phyloP scores from a whole-genome alignment of 176 grass and related monocot genomes.

The Eragrostis curvula region DNA sequence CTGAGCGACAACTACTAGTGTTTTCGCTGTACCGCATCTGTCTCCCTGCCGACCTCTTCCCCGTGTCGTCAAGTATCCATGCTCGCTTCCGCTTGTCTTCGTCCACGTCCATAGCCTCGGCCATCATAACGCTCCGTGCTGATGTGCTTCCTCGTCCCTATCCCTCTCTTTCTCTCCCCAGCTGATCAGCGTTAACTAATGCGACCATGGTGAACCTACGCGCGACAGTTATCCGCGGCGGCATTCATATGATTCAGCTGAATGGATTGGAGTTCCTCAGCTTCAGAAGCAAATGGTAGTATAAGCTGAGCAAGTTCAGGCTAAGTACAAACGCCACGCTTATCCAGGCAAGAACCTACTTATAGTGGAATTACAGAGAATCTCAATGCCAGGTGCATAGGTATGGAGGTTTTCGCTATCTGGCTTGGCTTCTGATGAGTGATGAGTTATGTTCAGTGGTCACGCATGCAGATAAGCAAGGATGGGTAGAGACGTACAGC shows the following conservation, averaged over 20 bases:
- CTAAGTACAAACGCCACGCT: background rate
- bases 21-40: slow-evolving; percentile 41
- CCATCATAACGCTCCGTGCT: slow-evolving; percentile 36
- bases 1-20: slow-evolving; percentile 45
- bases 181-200: too few relatives aligned
- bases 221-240: background rate
- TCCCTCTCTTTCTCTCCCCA: background rate
- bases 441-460: background rate
- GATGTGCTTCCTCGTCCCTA: background rate
- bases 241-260: background rate
- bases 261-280: background rate
- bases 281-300: background rate
- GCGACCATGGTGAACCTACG: too few relatives aligned
- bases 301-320: too few relatives aligned
- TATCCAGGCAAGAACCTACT: background rate
- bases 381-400: background rate
- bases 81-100: slow-evolving; percentile 51
- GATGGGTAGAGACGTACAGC: slow-evolving; percentile 20
- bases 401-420: background rate
- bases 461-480: slow-evolving; percentile 36
- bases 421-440: background rate
- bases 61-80: slow-evolving; percentile 44
- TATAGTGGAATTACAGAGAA: too few relatives aligned
- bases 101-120: slow-evolving; percentile 25
- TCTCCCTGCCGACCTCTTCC: slow-evolving; percentile 47